phyloP scores from a whole-genome alignment of 1,284 basidiomycete species.

The Spongispora temasekensis region DNA sequence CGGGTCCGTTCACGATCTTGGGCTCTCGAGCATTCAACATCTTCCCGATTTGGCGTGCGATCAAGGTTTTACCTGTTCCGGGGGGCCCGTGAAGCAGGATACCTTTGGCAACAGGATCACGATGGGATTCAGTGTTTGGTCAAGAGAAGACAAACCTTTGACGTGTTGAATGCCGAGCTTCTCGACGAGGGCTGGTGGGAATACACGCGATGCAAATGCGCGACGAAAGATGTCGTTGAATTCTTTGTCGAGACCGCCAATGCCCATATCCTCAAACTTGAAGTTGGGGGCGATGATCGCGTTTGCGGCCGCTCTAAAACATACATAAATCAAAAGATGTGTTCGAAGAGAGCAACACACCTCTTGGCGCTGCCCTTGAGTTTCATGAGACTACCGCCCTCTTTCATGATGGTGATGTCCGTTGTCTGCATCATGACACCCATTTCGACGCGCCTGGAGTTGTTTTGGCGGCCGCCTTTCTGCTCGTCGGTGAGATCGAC shows the following conservation, averaged over 20 bases:
- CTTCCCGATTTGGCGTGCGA: slow-evolving; percentile 98
- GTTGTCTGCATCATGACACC: slow-evolving; percentile 92
- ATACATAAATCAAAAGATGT: slow-evolving; percentile 3
- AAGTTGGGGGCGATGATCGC: slow-evolving; percentile 98
- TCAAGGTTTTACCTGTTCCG: slow-evolving; percentile 97
- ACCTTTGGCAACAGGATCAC: slow-evolving; percentile 46
- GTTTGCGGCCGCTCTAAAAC: slow-evolving; percentile 81
- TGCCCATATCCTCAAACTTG: slow-evolving; percentile 99
- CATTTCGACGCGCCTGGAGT: slow-evolving; percentile 39
- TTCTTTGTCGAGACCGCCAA: slow-evolving; percentile 95
- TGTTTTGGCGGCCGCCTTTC: slow-evolving; percentile 38
- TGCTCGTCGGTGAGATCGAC: slow-evolving; percentile 71
- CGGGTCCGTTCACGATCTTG: slow-evolving; percentile 98
- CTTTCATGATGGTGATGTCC: slow-evolving; percentile 88
- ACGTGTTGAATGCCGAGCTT: slow-evolving; percentile 99
- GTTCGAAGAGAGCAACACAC: slow-evolving; percentile 41
- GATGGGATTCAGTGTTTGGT: neutral
- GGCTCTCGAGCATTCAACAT: slow-evolving; percentile 99
- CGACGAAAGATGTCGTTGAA: slow-evolving; percentile 98
- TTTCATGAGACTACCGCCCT: slow-evolving; percentile 79
- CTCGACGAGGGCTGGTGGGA: slow-evolving; percentile 95
- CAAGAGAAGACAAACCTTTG: slow-evolving; percentile 63
- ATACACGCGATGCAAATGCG: slow-evolving; percentile 97
- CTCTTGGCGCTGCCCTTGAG: slow-evolving; percentile 92
- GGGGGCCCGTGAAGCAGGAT: slow-evolving; percentile 96